Base-by-base conservation (phyloP, 208 protist genomes). In the Trypanosoma brucei region DNA sequence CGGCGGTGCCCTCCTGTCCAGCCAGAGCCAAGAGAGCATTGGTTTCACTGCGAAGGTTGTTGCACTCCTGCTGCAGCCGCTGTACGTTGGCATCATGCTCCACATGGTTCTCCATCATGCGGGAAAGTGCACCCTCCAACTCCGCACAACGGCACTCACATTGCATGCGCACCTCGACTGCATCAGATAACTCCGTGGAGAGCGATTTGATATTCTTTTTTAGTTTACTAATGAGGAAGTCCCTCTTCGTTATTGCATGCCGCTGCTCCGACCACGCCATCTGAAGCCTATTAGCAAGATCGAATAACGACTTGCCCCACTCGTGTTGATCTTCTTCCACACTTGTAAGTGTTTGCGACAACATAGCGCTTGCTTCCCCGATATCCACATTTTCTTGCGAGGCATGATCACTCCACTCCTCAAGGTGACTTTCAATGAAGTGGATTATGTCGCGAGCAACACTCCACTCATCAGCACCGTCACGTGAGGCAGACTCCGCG, bases 101-200 rank as follows among this genome's bases (percentile, higher is more conserved):
- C 9, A 34, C 34, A 7, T 63, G 57, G 8, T 70, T 11, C 35
- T 62, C 65, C 1, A 53, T 34, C 3, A 30, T 4, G 7, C 8
- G 0, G 40, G 55, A 70, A 30, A 70, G 38, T 30, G 51, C 39
- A 0, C 65, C 50, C 35, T 70, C 65, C 14, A 70, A 58, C 5
- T 70, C 51, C 37, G 22, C 51, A 39, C 65, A 70, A 11, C 65
- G 56, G 14, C 7, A 13, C 13, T 22, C 56, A 14, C 9, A 51
- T n/a, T 3, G 7, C 22, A 51, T 51, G 2, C 55, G 30, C n/a
- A 58, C 57, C 2, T 22, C 51, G 1, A 54, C 22, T 34, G 34
- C 40, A 35, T 45, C 0, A 30, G 57, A 13, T 2, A 64, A 3
- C 4, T 59, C 51, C 1, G 38, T n/a, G 6, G 33, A 8, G 7